Percentiles rank a stretch among this genome's conserved stretches.
Evolutionary conservation across 2,329 filamentous ascomycete genomes (phyloP).

Genomic region (Aspergillus sclerotialis): DNA sequence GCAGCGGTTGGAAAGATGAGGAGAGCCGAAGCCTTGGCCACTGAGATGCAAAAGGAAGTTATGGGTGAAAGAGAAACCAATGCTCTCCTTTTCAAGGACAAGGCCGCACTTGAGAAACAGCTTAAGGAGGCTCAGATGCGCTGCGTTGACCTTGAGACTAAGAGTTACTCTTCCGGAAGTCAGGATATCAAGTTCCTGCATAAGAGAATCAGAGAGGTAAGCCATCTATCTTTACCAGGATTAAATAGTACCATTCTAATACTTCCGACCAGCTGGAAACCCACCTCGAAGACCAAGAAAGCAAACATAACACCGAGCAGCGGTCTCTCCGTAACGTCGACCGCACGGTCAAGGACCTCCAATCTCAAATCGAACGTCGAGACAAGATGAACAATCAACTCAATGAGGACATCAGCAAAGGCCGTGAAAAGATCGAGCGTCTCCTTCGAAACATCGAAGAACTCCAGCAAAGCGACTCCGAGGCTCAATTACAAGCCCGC

Average conservation of each 20-base stretch:
- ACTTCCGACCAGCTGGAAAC: slow-evolving; percentile 63
- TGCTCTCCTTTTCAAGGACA: slow-evolving; percentile 78
- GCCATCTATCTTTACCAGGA: slow-evolving; percentile 15
- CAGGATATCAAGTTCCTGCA: slow-evolving; percentile 94
- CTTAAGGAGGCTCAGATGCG: slow-evolving; percentile 85
- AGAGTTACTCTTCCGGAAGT: slow-evolving; percentile 89
- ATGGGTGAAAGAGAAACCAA: slow-evolving; percentile 75
- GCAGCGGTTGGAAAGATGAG: slow-evolving; percentile 97
- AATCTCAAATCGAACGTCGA: slow-evolving; percentile 84
- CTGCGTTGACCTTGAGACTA: slow-evolving; percentile 90
- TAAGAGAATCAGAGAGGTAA: slow-evolving; percentile 89
- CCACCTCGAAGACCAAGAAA: slow-evolving; percentile 77
- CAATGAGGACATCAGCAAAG: slow-evolving; percentile 73
- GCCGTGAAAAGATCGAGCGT: slow-evolving; percentile 85
- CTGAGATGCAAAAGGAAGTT: slow-evolving; percentile 91
- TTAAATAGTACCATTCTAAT: slow-evolving; percentile 12
- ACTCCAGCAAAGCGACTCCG: slow-evolving; percentile 78
- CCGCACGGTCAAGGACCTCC: slow-evolving; percentile 86
- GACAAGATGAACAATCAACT: slow-evolving; percentile 80
- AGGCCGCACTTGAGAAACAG: slow-evolving; percentile 79
- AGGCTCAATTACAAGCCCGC: slow-evolving; percentile 71
- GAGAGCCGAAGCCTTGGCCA: slow-evolving; percentile 75
- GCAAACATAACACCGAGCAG: slow-evolving; percentile 69
- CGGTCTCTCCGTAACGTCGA: slow-evolving; percentile 88
- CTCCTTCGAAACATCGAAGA: slow-evolving; percentile 89